Evolutionary conservation across 2,329 filamentous ascomycete genomes (phyloP).

Genomic region (Penicillium sp.): DNA sequence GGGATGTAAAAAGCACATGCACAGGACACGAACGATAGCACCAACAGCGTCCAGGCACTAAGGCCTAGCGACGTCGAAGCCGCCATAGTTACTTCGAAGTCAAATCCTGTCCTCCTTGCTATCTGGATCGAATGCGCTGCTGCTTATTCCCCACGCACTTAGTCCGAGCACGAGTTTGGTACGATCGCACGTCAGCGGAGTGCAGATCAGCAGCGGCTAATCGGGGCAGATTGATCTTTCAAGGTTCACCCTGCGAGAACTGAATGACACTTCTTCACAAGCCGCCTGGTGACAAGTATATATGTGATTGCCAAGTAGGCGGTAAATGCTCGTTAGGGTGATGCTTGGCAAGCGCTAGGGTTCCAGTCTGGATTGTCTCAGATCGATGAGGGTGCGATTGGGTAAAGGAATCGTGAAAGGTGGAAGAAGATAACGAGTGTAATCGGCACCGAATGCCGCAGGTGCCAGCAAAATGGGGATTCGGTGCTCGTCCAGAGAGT

Average conservation of each 20-base stretch:
- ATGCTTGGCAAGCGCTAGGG: slow-evolving; percentile 7
- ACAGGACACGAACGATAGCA: slow-evolving; percentile 41
- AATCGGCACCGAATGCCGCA: slow-evolving; percentile 28
- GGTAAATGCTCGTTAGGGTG: slow-evolving; percentile 3
- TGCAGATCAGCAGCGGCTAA: not conserved
- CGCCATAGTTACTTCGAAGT: slow-evolving; percentile 16
- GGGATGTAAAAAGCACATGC: slow-evolving; percentile 79
- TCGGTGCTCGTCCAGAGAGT: slow-evolving; percentile 1
- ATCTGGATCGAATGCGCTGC: slow-evolving; percentile 9
- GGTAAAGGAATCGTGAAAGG: not conserved
- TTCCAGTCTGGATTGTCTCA: not conserved
- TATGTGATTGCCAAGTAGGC: slow-evolving; percentile 8
- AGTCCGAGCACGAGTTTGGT: not conserved
- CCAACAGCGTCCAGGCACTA: slow-evolving; percentile 23
- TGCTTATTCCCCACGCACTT: slow-evolving; percentile 12
- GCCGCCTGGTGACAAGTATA: not conserved
- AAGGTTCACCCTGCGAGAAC: not conserved
- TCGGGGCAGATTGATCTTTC: not conserved
- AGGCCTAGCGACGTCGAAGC: slow-evolving; percentile 11
- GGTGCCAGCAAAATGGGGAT: slow-evolving; percentile 1
- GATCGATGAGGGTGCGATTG: not conserved
- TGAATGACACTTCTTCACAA: not conserved
- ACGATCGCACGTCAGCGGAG: not conserved
- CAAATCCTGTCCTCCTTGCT: slow-evolving; percentile 1
- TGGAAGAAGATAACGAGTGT: slow-evolving; percentile 24